Conservation (phyloP, 805 yeast genomes). For the Geotrichum ghanense region DNA sequence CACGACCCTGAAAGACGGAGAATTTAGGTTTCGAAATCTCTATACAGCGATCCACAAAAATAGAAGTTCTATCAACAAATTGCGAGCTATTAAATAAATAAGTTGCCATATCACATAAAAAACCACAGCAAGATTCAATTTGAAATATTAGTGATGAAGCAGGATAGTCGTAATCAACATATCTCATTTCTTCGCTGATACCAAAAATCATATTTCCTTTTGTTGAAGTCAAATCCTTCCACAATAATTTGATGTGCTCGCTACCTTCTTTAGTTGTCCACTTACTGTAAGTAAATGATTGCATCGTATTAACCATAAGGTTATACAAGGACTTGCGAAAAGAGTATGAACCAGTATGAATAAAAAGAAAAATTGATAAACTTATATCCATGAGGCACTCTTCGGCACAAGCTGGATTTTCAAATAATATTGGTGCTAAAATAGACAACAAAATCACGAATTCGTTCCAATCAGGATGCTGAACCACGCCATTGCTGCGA, state of each 20-base stretch:
- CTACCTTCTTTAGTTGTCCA: constrained; percentile 32
- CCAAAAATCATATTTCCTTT: constrained; percentile 18
- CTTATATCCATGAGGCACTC: constrained; percentile 52
- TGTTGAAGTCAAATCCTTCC: constrained; percentile 15
- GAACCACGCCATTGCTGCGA: constrained; percentile 34
- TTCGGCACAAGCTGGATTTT: constrained; percentile 29
- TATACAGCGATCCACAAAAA: constrained; percentile 14
- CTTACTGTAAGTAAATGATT: constrained; percentile 46
- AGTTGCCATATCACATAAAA: constrained; percentile 14
- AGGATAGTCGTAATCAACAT: constrained; percentile 11
- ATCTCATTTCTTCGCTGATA: constrained; percentile 13
- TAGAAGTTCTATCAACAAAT: constrained; percentile 18
- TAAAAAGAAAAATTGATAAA: constrained; percentile 49
- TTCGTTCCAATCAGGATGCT: constrained; percentile 58
- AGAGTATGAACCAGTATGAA: constrained; percentile 39
- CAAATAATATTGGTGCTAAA: constrained; percentile 57
- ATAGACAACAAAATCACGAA: constrained; percentile 56
- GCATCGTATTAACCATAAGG: constrained; percentile 54
- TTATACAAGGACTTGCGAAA: constrained; percentile 52
- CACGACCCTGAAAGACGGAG: constrained; percentile 13
- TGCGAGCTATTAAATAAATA: constrained; percentile 14
- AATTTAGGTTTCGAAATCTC: constrained; percentile 10
- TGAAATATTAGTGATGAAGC: constrained; percentile 7
- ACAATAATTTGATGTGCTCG: constrained; percentile 34
- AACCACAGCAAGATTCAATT: constrained; percentile 14